phyloP scores from a whole-genome alignment of 768 basidiomycete genomes.

The Kwoniella newhampshirensis region DNA sequence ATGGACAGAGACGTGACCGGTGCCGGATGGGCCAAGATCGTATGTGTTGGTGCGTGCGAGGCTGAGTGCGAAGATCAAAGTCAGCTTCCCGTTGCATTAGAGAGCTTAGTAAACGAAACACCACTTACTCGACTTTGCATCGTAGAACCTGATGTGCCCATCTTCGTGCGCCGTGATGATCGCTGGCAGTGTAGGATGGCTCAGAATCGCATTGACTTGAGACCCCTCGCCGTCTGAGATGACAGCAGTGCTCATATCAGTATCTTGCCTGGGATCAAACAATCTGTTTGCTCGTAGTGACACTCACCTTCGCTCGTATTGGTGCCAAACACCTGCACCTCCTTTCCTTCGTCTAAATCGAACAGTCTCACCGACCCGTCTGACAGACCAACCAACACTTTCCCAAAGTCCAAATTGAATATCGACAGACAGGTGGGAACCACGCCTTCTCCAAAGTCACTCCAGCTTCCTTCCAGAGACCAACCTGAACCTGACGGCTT shows the following conservation, averaged over 20 bases:
- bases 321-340: slow-evolving; percentile 59
- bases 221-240: not conserved
- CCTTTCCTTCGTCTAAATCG: slow-evolving; percentile 62
- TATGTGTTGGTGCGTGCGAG: slow-evolving; percentile 79
- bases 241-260: too few relatives aligned
- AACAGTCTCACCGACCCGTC: slow-evolving; percentile 88
- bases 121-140: slow-evolving; percentile 71
- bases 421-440: slow-evolving; percentile 83
- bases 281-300: slow-evolving; percentile 10
- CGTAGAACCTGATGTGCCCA: slow-evolving; percentile 86
- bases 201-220: slow-evolving; percentile 42
- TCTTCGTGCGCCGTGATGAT: slow-evolving; percentile 91
- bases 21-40: slow-evolving; percentile 86
- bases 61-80: not conserved
- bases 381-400: slow-evolving; percentile 85
- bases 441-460: slow-evolving; percentile 60
- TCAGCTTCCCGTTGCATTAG: not conserved
- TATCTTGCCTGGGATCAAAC: too few relatives aligned
- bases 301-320: slow-evolving; percentile 50
- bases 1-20: slow-evolving; percentile 88
- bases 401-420: slow-evolving; percentile 74
- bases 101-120: not conserved
- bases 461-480: slow-evolving; percentile 10
- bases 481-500: slow-evolving; percentile 4
- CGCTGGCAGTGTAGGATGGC: slow-evolving; percentile 85